Evolutionary conservation across 495 filamentous ascomycete genomes (phyloP), one percentile per base, ranked within the genome.

Genomic region (Elaphomyces granulatus): DNA sequence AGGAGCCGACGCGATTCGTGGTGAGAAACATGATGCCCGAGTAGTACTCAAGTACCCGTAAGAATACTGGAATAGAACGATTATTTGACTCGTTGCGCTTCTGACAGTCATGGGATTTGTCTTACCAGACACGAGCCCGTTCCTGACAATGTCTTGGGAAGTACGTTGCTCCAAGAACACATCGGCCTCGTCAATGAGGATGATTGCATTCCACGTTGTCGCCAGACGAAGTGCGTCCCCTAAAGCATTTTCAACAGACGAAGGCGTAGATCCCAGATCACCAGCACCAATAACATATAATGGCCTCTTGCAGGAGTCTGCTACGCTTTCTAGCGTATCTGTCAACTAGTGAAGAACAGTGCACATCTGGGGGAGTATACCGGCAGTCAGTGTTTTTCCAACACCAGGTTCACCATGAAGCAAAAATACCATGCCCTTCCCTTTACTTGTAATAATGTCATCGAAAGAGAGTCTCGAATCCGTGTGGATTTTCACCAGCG

Each of bases 101-200:
- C n/a, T n/a, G n/a, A n/a, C n/a, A n/a, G n/a, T n/a, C n/a, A n/a
- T n/a, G n/a, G n/a, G n/a, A n/a, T n/a, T n/a, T n/a, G n/a, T n/a
- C n/a, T 17, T 32, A 38, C 36, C 42, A 2, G 38, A 41, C 1
- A 67, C 61, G 0, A 71, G 46, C 12, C 48, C 57, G 32, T 71
- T 71, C 4, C 64, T 49, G 20, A 57, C 31, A 0, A 70, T 21
- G 37, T 71, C 60, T 4, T 42, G 43, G 34, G 55, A 47, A 0
- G 39, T 45, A 31, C 68, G 51, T 38, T 58, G 46, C 4, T 57
- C 57, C 3, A 76, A 55, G 45, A 72, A 75, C 1, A 74, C 64
- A 37, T 73, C 69, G 1, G 67, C 67, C 47, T 75, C 71, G 42
- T 75, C 71, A 0, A 75, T 49, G 21, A 75, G 53, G 9, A 75